Conservation (phyloP, 2,329 filamentous ascomycete genomes). For the Cercospora zeina region DNA sequence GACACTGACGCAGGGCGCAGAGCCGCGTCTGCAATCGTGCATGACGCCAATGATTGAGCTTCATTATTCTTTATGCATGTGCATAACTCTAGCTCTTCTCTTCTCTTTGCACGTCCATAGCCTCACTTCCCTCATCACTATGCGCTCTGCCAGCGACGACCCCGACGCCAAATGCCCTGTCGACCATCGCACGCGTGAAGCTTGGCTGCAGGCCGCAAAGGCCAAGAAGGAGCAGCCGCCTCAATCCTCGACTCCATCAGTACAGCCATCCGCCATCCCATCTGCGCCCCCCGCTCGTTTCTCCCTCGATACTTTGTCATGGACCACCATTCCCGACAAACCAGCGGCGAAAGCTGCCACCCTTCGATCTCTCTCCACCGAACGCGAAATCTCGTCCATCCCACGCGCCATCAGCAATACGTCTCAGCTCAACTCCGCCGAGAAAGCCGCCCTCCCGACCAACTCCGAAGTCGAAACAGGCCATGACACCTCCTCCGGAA, state of each 20-base stretch:
- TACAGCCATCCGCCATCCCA: constrained; percentile 25
- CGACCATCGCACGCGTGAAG: constrained; percentile 82
- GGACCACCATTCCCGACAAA: constrained; percentile 20
- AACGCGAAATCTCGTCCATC: constrained; percentile 77
- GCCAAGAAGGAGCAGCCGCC: constrained; percentile 37
- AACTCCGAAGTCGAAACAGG: constrained; percentile 80
- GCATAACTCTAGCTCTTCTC: neutral
- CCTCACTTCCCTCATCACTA: constrained; percentile 16
- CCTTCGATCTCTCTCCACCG: constrained; percentile 55
- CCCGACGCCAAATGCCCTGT: constrained; percentile 69
- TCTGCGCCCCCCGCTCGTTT: constrained; percentile 33
- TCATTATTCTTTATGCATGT: constrained; percentile 7
- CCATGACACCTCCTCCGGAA: constrained; percentile 67
- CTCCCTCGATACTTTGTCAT: constrained; percentile 40
- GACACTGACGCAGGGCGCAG: constrained; percentile 6
- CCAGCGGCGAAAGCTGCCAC: constrained; percentile 38
- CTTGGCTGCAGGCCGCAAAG: constrained; percentile 75
- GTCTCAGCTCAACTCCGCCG: constrained; percentile 42
- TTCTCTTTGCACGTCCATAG: neutral
- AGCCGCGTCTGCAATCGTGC: constrained; percentile 3
- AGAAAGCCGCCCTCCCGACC: constrained; percentile 45
- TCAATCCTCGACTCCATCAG: constrained; percentile 12
- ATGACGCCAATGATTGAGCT: neutral
- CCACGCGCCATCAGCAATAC: constrained; percentile 47
- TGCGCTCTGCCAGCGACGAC: constrained; percentile 40